Base-by-base conservation (phyloP, 2,329 filamentous ascomycete species). In the Thelonectria blattea region DNA sequence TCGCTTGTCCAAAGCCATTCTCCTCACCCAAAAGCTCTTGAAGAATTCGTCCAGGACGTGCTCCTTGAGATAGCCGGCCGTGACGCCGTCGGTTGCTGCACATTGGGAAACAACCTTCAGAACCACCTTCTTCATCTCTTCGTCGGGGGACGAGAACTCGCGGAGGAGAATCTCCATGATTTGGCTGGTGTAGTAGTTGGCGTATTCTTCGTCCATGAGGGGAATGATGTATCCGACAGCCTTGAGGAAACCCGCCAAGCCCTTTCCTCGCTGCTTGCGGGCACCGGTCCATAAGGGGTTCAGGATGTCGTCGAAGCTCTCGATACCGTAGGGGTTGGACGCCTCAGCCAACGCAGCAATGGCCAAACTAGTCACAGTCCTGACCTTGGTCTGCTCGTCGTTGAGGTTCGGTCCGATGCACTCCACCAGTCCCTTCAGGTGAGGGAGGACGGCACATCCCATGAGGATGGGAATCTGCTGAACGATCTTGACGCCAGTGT, bases 81-180 rank as follows among this genome's bases (percentile, higher is more conserved):
- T 98, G 27, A 99, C 95, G 79, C 95, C 95, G 72, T 96, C 91
- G 2, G 94, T 98, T 68, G 90, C 90, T 8, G 95, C 92, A 73
- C 95, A 98, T 73, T 99, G 95, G 17, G 93, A 97, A 15, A 99
- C 88, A 27, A 99, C 95, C 78, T 98, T 98, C 60, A 99, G 81
- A 8, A 99, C 95, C 1, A 99, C 95, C 81, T 99, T 99, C 80
- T 98, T 99, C 95, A 99, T 99, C 78, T 99, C 95, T 77, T 99
- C 95, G 67, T 99, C 95, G 0, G 95, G 95, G 1, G 94, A 97
- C 7, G 93, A 91, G 72, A 99, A 99, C 74, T 99, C 95, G 71
- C 95, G 88, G 30, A 98, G 86, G 14, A 99, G 81, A 71, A 98
- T 98, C 76, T 98, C 95, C 94, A 99, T 98, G 71, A 99, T 97